Evolutionary conservation across 1,139 yeast species (phyloP).

Genomic region (Diutina mesorugosa): DNA sequence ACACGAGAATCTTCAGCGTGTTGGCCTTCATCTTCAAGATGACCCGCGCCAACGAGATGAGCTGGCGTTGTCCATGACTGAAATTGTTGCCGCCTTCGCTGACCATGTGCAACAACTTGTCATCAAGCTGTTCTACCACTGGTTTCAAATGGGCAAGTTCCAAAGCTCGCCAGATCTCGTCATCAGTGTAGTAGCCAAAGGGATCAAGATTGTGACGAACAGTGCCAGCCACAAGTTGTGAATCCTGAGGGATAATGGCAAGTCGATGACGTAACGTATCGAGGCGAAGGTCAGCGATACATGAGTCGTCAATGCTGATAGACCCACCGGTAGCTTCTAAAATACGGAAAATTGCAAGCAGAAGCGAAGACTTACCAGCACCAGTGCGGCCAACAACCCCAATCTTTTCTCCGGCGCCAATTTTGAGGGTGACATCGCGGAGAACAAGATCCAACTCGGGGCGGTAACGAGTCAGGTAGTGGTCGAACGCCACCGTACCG

Average conservation of each 20-base stretch:
- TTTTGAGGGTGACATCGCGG: conserved; percentile 14
- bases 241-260: conserved; percentile 59
- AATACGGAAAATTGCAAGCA: conserved; percentile 25
- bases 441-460: conserved; percentile 24
- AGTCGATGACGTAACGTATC: conserved; percentile 39
- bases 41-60: conserved; percentile 66
- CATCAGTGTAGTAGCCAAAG: conserved; percentile 34
- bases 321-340: conserved; percentile 16
- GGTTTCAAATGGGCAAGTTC: conserved; percentile 39
- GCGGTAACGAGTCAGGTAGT: conserved; percentile 22
- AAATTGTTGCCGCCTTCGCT: conserved; percentile 63
- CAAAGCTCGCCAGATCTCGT: conserved; percentile 40
- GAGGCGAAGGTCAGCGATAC: conserved; percentile 34
- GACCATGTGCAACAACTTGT: conserved; percentile 15
- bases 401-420: conserved; percentile 21
- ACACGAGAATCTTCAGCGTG: conserved; percentile 46
- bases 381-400: conserved; percentile 32
- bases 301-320: conserved; percentile 36
- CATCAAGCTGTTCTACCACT: conserved; percentile 11
- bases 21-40: conserved; percentile 19
- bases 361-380: conserved; percentile 27
- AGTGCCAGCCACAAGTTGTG: conserved; percentile 53
- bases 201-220: conserved; percentile 53
- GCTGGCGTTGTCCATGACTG: conserved; percentile 69
- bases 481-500: conserved; percentile 17